Percentiles rank a stretch among this genome's conserved stretches.
These are phyloP conservation scores for Sporisorium sorghi DNA, from an alignment of 1,284 basidiomycete genomes.

Conservation along the genomic window DNA sequence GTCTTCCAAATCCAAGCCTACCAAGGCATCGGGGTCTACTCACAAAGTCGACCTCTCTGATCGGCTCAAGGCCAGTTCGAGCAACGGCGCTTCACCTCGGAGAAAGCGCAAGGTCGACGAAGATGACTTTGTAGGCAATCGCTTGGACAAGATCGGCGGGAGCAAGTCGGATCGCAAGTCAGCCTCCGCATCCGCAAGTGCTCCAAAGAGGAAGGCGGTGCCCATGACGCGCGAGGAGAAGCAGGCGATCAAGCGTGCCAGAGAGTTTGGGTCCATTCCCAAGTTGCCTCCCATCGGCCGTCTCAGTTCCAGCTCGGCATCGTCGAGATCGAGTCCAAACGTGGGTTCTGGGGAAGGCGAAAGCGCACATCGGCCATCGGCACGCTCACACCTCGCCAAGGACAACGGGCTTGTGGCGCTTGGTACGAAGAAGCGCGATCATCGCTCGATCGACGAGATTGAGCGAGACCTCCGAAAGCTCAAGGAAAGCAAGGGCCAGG, in stretches of 20 bases:
- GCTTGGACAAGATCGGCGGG: conserved; percentile 24
- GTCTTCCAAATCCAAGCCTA: conserved; percentile 3
- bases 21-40: conserved; percentile 29
- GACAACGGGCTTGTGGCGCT: conserved; percentile 43
- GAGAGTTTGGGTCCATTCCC: conserved; percentile 44
- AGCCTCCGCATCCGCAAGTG: conserved; percentile 12
- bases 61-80: conserved; percentile 15
- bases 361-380: conserved; percentile 4
- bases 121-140: conserved; percentile 52
- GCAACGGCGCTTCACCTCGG: conserved; percentile 4
- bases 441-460: conserved; percentile 58
- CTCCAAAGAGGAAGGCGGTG: conserved; percentile 22
- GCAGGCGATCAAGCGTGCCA: conserved; percentile 40
- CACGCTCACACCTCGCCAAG: conserved; percentile 16
- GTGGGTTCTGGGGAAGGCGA: conserved; percentile 16
- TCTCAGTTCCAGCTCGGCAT: conserved; percentile 8
- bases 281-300: conserved; percentile 21
- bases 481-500: conserved; percentile 30
- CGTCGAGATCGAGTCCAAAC: conserved; percentile 24
- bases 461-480: conserved; percentile 51
- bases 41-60: conserved; percentile 40
- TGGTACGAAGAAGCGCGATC: conserved; percentile 50
- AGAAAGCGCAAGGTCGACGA: conserved; percentile 42
- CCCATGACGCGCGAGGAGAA: conserved; percentile 58
- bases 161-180: conserved; percentile 13